These are phyloP conservation scores for Fusarium sp. DNA, from an alignment of 2,329 filamentous ascomycete species.

Conservation along the genomic window DNA sequence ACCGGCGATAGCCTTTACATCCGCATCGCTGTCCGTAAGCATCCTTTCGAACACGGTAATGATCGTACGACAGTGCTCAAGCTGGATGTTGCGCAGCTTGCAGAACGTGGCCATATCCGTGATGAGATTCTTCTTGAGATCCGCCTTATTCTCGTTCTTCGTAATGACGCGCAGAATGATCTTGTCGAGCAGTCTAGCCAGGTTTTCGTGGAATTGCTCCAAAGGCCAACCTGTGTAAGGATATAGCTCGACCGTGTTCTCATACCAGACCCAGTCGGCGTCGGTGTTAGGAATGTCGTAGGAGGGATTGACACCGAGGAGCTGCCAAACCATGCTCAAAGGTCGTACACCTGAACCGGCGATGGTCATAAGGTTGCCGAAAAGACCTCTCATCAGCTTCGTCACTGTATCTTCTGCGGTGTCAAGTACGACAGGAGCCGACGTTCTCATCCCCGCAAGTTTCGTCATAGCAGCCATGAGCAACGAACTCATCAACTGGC, in stretches of 20 bases:
- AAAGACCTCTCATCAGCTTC: constrained; percentile 11
- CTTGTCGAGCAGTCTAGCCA: constrained; percentile 19
- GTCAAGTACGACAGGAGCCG: constrained; percentile 5
- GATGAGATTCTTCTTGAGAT: constrained; percentile 1
- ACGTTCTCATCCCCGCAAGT: constrained; percentile 7
- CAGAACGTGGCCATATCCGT: not conserved
- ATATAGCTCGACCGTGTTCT: constrained; percentile 21
- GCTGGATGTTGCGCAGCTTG: constrained; percentile 21
- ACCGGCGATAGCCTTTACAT: not conserved
- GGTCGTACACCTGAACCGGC: constrained; percentile 4
- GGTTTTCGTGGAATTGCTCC: constrained; percentile 9
- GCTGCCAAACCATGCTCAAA: constrained; percentile 29
- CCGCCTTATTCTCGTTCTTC: constrained; percentile 2
- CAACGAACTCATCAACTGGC: constrained; percentile 17
- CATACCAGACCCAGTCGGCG: constrained; percentile 17
- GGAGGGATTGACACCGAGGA: not conserved
- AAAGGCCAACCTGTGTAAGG: constrained; percentile 23
- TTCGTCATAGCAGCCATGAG: constrained; percentile 27
- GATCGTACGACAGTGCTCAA: constrained; percentile 16
- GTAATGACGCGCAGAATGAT: constrained; percentile 7
- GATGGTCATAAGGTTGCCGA: constrained; percentile 22
- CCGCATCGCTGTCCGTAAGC: not conserved
- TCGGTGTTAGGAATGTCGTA: constrained; percentile 3
- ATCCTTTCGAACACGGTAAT: constrained; percentile 11
- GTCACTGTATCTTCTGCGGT: constrained; percentile 17